These are phyloP conservation scores for Fusarium incarnatum DNA, from an alignment of 2,329 filamentous ascomycete genomes.

Conservation along the genomic window DNA sequence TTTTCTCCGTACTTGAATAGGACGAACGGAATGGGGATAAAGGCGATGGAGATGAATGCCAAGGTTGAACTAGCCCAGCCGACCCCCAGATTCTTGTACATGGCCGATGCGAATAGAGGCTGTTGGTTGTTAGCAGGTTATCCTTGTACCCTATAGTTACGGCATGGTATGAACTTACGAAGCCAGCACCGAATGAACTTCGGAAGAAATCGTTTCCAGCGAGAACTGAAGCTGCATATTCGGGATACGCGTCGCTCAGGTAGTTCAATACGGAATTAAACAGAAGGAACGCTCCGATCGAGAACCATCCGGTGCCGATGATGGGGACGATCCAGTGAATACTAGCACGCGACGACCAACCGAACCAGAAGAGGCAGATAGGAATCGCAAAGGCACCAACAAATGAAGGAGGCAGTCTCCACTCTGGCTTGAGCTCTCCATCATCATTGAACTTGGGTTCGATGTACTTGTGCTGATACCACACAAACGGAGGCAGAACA, in stretches of 20 bases:
- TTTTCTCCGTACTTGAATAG: not conserved
- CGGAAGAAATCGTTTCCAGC: constrained; percentile 11
- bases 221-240: constrained; percentile 5
- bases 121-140: not conserved
- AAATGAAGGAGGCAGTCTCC: constrained; percentile 60
- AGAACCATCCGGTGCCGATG: constrained; percentile 4
- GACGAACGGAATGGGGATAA: constrained; percentile 9
- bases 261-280: constrained; percentile 30
- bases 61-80: constrained; percentile 6
- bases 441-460: constrained; percentile 16
- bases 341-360: constrained; percentile 8
- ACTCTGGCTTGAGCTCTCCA: not conserved
- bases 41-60: not conserved
- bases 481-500: constrained; percentile 5
- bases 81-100: constrained; percentile 9
- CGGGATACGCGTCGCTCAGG: constrained; percentile 13
- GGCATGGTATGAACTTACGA: not conserved
- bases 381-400: constrained; percentile 72
- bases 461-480: constrained; percentile 20
- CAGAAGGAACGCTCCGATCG: not conserved
- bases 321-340: constrained; percentile 21
- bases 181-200: constrained; percentile 7
- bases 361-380: constrained; percentile 27
- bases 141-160: fast-evolving
- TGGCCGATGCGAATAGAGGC: not conserved